phyloP scores from a whole-genome alignment of 1,284 basidiomycete genomes.

The Cutaneotrichosporon dermatis region DNA sequence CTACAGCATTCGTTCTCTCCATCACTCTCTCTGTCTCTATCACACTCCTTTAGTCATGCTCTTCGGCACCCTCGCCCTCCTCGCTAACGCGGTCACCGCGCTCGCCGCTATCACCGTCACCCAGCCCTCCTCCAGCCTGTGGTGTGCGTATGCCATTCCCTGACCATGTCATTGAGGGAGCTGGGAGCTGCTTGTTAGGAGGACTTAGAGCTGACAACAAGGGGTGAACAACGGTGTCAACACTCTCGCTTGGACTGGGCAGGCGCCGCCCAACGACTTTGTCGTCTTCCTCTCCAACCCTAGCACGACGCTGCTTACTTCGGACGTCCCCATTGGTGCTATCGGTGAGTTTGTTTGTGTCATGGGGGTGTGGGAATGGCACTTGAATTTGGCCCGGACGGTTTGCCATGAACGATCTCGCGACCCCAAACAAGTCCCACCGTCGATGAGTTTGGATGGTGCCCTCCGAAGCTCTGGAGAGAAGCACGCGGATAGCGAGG shows the following conservation, averaged over 20 bases:
- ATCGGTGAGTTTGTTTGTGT: not conserved
- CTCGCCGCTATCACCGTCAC: constrained; percentile 4
- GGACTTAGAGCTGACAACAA: constrained; percentile 8
- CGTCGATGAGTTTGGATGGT: too few relatives aligned
- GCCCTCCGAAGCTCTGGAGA: too few relatives aligned
- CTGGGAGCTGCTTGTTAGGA: too few relatives aligned
- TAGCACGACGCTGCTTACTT: constrained; percentile 19
- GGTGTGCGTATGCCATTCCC: constrained; percentile 10
- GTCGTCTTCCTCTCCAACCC: constrained; percentile 31
- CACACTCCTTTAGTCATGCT: constrained; percentile 6
- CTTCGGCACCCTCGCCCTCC: constrained; percentile 9
- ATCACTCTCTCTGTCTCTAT: constrained; percentile 1
- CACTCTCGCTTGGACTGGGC: constrained; percentile 36
- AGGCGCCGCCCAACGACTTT: constrained; percentile 24
- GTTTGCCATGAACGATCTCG: too few relatives aligned
- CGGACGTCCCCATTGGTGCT: not conserved
- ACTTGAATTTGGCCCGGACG: not conserved
- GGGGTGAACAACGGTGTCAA: constrained; percentile 38
- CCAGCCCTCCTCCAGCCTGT: constrained; percentile 5
- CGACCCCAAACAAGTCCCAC: too few relatives aligned
- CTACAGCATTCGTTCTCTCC: not conserved
- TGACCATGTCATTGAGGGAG: too few relatives aligned
- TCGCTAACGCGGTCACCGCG: not conserved
- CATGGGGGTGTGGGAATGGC: not conserved
- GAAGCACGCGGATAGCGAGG: too few relatives aligned